Base-by-base conservation (phyloP, 2,329 filamentous ascomycete genomes). In the Aspergillus neotritici region DNA sequence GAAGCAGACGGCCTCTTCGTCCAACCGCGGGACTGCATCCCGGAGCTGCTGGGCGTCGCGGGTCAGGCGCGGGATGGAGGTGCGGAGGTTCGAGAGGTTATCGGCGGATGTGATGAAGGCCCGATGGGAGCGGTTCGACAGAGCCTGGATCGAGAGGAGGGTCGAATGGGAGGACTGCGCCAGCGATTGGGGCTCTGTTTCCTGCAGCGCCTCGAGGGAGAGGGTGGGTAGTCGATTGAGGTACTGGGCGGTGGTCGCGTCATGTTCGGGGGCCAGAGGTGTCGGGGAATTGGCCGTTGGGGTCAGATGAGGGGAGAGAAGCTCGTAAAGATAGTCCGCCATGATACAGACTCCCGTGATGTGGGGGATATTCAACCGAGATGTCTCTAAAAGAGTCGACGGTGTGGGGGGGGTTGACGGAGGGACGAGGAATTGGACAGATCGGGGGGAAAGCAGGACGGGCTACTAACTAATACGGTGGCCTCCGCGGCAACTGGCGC, bases 71-170 rank as follows among this genome's bases (percentile, higher is more conserved):
- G 88, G 86, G n/a, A 98, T 73, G 1, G 83, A 79, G n/a, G 76
- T 73, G 38, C 75, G 74, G 6, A 97, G 76, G 8, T 81, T 82
- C n/a, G 80, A 77, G 57, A 97, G 82, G 55, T 86, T 83, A 54
- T 82, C 78, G 15, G 87, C 83, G 4, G 91, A 93, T 41, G 83
- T 76, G 55, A 96, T 89, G 51, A 97, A 83, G 13, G 83, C 77
- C 61, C 84, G 87, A 66, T 96, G 84, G 1, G 90, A 95, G 54
- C 87, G 86, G 56, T 94, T 94, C 6, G 90, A 91, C 38, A 97
- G 80, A 0, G 82, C 79, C 63, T 98, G 93, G 1, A 97, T 77
- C 1, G 88, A 87, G 32, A 94, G 79, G 11, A 91, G 77, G 32
- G 86, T 78, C 0, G 87, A 86, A 49, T 96, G 88, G 3, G 86